Conservation (phyloP, 441 rosid species). For the Erodium trifolium region DNA sequence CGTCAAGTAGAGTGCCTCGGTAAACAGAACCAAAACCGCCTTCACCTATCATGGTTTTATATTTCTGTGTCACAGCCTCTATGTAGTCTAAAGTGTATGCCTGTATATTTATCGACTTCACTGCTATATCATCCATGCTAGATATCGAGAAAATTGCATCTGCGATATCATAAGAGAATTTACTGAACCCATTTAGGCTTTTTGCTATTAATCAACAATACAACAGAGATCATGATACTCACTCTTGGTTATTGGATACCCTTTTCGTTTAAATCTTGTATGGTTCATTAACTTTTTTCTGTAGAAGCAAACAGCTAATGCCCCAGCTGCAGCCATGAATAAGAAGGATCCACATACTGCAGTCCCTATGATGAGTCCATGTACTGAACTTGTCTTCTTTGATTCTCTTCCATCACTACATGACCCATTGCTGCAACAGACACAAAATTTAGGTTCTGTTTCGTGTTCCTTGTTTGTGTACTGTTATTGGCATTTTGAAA, state of each 20-base stretch:
- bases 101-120: constrained; percentile 45
- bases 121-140: constrained; percentile 30
- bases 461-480: background rate
- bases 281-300: constrained; percentile 22
- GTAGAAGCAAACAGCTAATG: constrained; percentile 24
- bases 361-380: constrained; percentile 32
- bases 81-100: constrained; percentile 36
- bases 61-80: constrained; percentile 44
- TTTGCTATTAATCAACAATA: constrained; percentile 1
- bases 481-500: constrained; percentile 9
- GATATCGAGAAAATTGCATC: constrained; percentile 14
- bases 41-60: constrained; percentile 60
- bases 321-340: constrained; percentile 33
- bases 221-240: constrained; percentile 26
- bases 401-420: constrained; percentile 24
- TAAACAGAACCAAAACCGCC: constrained; percentile 74
- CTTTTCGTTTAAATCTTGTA: constrained; percentile 23
- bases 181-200: background rate
- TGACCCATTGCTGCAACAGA: constrained; percentile 36
- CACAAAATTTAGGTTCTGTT: constrained; percentile 17
- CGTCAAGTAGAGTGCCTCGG: constrained; percentile 51
- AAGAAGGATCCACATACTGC: constrained; percentile 39
- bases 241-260: constrained; percentile 36
- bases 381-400: constrained; percentile 14
- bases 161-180: too few relatives aligned